Evolutionary conservation across 352 stramenopile species (phyloP).

Genomic region (Globisporangium spiculum): DNA sequence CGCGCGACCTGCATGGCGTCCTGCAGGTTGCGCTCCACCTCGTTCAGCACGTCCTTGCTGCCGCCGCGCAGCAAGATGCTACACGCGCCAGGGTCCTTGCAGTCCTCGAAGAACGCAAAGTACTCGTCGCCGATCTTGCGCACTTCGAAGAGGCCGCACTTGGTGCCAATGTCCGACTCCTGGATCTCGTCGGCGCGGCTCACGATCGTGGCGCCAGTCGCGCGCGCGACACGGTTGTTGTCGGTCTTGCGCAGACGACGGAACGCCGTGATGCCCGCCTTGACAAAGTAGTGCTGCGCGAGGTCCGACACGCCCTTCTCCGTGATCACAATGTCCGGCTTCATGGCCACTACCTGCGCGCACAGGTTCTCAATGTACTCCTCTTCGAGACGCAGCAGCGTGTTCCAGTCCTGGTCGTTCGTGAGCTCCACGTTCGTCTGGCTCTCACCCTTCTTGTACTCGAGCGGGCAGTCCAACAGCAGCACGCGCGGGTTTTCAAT

Average conservation of each 20-base stretch:
- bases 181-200: slow-evolving; percentile 98
- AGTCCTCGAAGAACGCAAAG: slow-evolving; percentile 99
- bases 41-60: slow-evolving; percentile 99
- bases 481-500: slow-evolving; percentile 99
- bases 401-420: slow-evolving; percentile 98
- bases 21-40: slow-evolving; percentile 99
- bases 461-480: slow-evolving; percentile 97
- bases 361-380: slow-evolving; percentile 99
- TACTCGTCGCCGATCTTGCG: slow-evolving; percentile 93
- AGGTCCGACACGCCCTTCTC: slow-evolving; percentile 99
- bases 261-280: slow-evolving; percentile 99
- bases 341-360: slow-evolving; percentile 97
- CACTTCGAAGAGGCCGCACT: slow-evolving; percentile 98
- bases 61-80: slow-evolving; percentile 98
- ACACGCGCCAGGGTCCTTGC: slow-evolving; percentile 97
- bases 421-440: slow-evolving; percentile 98
- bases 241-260: slow-evolving; percentile 98
- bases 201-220: slow-evolving; percentile 97
- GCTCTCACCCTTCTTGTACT: slow-evolving; percentile 99
- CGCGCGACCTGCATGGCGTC: slow-evolving; percentile 99
- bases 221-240: slow-evolving; percentile 98
- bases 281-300: slow-evolving; percentile 99
- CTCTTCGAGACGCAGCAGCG: slow-evolving; percentile 98
- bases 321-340: slow-evolving; percentile 99
- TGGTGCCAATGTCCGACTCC: slow-evolving; percentile 98